Percentiles rank a stretch among this genome's conserved stretches.
Conservation (phyloP, 306 rosid species). For the Dalbergia oliveri region DNA sequence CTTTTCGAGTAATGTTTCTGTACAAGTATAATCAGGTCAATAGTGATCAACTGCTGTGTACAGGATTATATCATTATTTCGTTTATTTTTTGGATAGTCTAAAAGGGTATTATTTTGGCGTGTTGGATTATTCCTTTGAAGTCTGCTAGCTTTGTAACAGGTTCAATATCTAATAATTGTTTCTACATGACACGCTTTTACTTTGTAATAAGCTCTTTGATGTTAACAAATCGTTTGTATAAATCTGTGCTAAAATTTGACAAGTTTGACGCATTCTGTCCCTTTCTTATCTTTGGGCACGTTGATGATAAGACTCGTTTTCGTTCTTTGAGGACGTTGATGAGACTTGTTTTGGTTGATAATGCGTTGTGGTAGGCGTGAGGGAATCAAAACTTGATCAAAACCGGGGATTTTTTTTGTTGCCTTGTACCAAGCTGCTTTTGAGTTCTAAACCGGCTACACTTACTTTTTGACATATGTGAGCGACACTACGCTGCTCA, state of each 20-base stretch:
- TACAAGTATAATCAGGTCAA: neutral
- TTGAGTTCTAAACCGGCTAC: constrained; percentile 22
- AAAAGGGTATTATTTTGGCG: neutral
- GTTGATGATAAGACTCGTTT: constrained; percentile 36
- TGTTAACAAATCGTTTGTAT: constrained; percentile 25
- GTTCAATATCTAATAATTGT: constrained; percentile 27
- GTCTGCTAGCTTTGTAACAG: neutral
- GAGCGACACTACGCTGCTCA: neutral
- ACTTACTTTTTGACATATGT: neutral
- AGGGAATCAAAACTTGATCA: constrained; percentile 27
- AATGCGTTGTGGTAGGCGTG: constrained; percentile 19
- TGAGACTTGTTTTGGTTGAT: constrained; percentile 7
- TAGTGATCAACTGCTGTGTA: neutral
- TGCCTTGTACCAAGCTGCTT: constrained; percentile 30
- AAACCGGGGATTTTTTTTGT: constrained; percentile 46
- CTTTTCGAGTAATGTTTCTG: neutral
- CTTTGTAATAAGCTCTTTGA: constrained; percentile 12
- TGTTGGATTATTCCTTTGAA: neutral
- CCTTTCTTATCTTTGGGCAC: constrained; percentile 45
- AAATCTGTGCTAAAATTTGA: constrained; percentile 19
- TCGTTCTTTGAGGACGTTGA: neutral
- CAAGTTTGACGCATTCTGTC: constrained; percentile 40
- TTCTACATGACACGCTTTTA: neutral
- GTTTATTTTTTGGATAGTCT: neutral
- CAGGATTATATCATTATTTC: neutral